Conservation (phyloP, 495 filamentous ascomycete genomes). For the Ascodesmis nigricans region DNA sequence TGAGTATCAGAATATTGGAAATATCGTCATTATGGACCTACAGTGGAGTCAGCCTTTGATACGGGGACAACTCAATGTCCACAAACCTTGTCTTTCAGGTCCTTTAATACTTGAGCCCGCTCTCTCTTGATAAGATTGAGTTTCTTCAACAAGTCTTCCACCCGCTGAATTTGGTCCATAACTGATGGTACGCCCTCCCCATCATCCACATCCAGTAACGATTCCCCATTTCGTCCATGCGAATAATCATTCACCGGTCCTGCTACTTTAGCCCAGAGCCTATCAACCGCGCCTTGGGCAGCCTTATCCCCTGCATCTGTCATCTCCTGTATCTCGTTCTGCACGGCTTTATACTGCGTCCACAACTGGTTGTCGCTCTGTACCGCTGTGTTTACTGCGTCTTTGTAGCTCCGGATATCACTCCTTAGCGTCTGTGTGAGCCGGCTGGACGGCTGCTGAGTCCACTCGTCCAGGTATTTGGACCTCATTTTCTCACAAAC, state of each 20-base stretch:
- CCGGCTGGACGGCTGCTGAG: conserved; percentile 78
- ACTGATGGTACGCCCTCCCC: conserved; percentile 59
- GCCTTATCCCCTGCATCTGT: conserved; percentile 67
- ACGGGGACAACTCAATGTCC: too few species aligned
- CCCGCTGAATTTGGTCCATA: conserved; percentile 64
- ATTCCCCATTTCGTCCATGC: conserved; percentile 41
- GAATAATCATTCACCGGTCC: conserved; percentile 28
- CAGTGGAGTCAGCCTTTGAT: not conserved
- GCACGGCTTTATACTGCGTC: conserved; percentile 58
- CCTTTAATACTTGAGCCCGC: conserved; percentile 73
- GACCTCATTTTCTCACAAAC: conserved; percentile 98
- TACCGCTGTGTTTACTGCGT: conserved; percentile 72
- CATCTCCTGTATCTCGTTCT: conserved; percentile 89
- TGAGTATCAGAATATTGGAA: conserved; percentile 85
- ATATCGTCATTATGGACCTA: conserved; percentile 93
- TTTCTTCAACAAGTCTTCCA: conserved; percentile 82
- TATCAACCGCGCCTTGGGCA: conserved; percentile 35
- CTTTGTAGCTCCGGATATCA: conserved; percentile 67
- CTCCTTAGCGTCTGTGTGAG: conserved; percentile 69
- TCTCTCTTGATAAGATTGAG: conserved; percentile 81
- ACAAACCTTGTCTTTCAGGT: conserved; percentile 84
- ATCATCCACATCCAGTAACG: conserved; percentile 76
- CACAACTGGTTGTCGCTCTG: conserved; percentile 74
- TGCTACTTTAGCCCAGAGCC: conserved; percentile 12
- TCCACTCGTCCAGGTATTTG: conserved; percentile 92